phyloP scores from a whole-genome alignment of 495 filamentous ascomycete genomes.

The Chaetomium tenue region DNA sequence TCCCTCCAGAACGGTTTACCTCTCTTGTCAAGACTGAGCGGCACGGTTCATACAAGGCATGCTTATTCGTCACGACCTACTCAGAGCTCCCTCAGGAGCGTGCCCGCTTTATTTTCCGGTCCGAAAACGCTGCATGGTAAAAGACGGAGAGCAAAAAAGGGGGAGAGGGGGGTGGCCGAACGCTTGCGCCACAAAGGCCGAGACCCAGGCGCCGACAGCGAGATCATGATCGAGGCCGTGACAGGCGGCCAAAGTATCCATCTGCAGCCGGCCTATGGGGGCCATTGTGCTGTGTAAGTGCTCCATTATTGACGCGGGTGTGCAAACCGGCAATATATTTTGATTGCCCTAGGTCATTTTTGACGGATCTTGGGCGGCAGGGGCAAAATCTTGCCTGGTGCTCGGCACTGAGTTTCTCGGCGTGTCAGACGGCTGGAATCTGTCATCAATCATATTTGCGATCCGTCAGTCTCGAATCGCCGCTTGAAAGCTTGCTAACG shows the following conservation, averaged over 20 bases:
- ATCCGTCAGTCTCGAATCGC: neutral
- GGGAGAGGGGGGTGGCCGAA: no score
- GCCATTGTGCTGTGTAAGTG: neutral
- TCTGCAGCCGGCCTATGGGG: neutral
- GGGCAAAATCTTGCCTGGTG: neutral
- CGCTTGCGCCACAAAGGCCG: neutral
- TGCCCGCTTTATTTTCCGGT: no score
- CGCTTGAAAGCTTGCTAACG: neutral
- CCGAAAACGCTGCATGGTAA: neutral
- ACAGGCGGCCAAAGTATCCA: neutral
- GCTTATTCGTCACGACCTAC: no score
- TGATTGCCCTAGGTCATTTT: slow-evolving; percentile 1
- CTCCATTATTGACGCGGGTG: neutral
- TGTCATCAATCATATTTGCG: neutral
- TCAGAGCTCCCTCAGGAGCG: no score
- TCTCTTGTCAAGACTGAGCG: no score
- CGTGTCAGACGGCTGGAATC: neutral
- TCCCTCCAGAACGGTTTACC: no score
- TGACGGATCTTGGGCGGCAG: neutral
- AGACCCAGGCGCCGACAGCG: neutral
- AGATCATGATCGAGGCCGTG: neutral
- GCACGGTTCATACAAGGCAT: no score
- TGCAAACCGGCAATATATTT: slow-evolving; percentile 17
- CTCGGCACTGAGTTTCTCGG: neutral
- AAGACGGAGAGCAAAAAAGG: neutral